These are phyloP conservation scores for Gomphus bonarii DNA, from an alignment of 1,284 basidiomycete genomes.

Conservation along the genomic window DNA sequence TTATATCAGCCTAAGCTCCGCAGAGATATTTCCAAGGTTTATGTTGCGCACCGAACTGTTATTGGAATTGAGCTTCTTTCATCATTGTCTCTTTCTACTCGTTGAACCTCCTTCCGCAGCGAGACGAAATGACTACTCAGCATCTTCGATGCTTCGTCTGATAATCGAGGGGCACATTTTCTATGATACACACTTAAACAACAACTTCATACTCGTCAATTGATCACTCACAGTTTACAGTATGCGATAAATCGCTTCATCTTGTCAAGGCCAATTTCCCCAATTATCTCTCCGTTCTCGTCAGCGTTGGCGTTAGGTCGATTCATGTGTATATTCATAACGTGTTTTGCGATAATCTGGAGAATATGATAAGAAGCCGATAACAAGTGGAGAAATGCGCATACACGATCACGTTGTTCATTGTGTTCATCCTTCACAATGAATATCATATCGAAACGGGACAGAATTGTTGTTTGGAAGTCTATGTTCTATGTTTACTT, in stretches of 20 bases:
- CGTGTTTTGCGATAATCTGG: conserved; percentile 91
- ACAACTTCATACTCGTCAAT: neutral
- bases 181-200: conserved; percentile 28
- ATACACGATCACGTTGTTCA: conserved; percentile 81
- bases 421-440: conserved; percentile 99
- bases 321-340: conserved; percentile 99
- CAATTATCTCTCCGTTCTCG: conserved; percentile 55
- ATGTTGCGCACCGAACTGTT: conserved; percentile 71
- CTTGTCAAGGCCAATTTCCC: conserved; percentile 96
- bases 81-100: conserved; percentile 94
- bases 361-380: neutral
- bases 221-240: conserved; percentile 70
- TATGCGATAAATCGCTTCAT: conserved; percentile 98
- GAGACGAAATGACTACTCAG: conserved; percentile 95
- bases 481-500: conserved; percentile 74
- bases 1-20: neutral
- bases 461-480: conserved; percentile 97
- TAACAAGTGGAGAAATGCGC: conserved; percentile 17
- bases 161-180: conserved; percentile 92
- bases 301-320: conserved; percentile 55
- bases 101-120: conserved; percentile 89
- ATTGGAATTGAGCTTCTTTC: conserved; percentile 98
- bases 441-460: conserved; percentile 99
- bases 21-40: neutral
- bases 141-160: conserved; percentile 92